phyloP scores from a whole-genome alignment of 148 eudicot genomes.

The Heliamphora exappendiculata region DNA sequence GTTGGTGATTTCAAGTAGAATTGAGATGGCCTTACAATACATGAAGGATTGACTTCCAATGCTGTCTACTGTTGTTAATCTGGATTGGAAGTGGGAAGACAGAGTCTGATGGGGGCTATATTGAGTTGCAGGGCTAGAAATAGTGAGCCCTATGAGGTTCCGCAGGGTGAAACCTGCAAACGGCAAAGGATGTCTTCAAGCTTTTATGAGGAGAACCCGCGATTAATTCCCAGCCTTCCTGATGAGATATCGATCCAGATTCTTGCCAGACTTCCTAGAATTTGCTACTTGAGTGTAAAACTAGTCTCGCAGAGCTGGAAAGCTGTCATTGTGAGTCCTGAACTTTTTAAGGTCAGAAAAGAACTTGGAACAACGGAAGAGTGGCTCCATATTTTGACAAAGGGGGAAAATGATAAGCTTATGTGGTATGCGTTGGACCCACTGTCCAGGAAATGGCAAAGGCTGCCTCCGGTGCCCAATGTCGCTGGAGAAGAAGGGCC shows the following conservation, averaged over 20 bases:
- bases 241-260: slow-evolving; percentile 88
- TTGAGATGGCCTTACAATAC: neutral
- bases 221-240: slow-evolving; percentile 85
- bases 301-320: slow-evolving; percentile 80
- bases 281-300: slow-evolving; percentile 43
- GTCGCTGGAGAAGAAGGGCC: slow-evolving; percentile 34
- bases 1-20: neutral
- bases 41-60: slow-evolving; percentile 9
- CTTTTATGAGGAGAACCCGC: slow-evolving; percentile 49
- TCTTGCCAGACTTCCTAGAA: slow-evolving; percentile 82
- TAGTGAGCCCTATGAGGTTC: slow-evolving; percentile 23
- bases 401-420: slow-evolving; percentile 43
- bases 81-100: neutral
- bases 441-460: slow-evolving; percentile 60
- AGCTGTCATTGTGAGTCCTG: slow-evolving; percentile 52
- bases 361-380: slow-evolving; percentile 74
- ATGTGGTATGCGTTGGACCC: slow-evolving; percentile 84
- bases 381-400: slow-evolving; percentile 75
- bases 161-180: slow-evolving; percentile 42
- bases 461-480: slow-evolving; percentile 71
- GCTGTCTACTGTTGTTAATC: neutral
- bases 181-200: slow-evolving; percentile 52
- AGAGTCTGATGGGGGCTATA: slow-evolving; percentile 37
- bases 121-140: slow-evolving; percentile 31
- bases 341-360: slow-evolving; percentile 61